A percentile compares a stretch with the other conserved stretches of the same genome.
These are phyloP conservation scores for Oryza punctata DNA, from an alignment of 176 grass and related monocot species.

Conservation along the genomic window DNA sequence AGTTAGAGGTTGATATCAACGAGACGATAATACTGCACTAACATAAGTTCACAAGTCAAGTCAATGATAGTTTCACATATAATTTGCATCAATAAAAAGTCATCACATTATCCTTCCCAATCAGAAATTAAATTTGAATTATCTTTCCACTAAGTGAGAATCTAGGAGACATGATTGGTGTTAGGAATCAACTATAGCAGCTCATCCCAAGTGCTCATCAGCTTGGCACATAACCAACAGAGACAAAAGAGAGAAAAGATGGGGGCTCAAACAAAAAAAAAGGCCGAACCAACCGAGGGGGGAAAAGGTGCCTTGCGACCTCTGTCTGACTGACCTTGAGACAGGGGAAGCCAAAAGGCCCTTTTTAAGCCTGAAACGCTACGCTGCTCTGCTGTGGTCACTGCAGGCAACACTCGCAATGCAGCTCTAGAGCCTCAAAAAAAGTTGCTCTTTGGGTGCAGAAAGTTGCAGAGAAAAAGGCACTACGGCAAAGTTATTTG, in stretches of 20 bases:
- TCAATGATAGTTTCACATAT: too few relatives aligned
- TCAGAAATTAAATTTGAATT: not conserved
- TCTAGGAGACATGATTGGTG: not conserved
- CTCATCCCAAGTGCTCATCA: not conserved
- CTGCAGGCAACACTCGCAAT: constrained; percentile 6
- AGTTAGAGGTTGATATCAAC: too few relatives aligned
- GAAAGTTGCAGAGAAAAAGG: not conserved
- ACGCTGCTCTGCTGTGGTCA: constrained; percentile 4
- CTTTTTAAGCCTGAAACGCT: constrained; percentile 18
- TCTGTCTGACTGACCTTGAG: not conserved
- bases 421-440: constrained; percentile 23
- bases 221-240: not conserved
- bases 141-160: not conserved
- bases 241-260: not conserved
- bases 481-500: too few relatives aligned
- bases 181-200: not conserved
- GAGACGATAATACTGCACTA: too few relatives aligned
- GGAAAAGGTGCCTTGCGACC: constrained; percentile 15
- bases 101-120: too few relatives aligned
- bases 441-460: not conserved
- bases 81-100: too few relatives aligned
- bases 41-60: too few relatives aligned
- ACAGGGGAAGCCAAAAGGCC: constrained; percentile 27
- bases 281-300: not conserved
- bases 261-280: not conserved